Percentiles rank a stretch among this genome's conserved stretches.
These are phyloP conservation scores for Apodospora peruviana DNA, from an alignment of 495 filamentous ascomycete species.

Conservation along the genomic window DNA sequence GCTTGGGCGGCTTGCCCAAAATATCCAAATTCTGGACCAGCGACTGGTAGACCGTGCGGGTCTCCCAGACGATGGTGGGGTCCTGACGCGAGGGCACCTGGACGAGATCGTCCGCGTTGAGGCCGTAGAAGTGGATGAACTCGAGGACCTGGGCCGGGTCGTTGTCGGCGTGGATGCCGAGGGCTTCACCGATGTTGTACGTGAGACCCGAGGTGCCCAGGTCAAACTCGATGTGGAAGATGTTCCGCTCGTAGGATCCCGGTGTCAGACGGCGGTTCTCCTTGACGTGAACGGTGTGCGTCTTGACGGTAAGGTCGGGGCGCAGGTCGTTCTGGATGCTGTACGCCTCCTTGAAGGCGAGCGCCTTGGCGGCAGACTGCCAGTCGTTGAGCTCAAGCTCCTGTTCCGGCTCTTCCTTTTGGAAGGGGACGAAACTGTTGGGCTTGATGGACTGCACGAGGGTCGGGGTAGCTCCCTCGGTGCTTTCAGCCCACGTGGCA, in stretches of 20 bases:
- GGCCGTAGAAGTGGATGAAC: conserved; percentile 85
- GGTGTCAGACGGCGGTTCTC: conserved; percentile 93
- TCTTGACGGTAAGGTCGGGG: conserved; percentile 81
- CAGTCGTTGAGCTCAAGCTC: conserved; percentile 62
- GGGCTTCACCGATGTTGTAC: conserved; percentile 97
- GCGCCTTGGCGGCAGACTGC: conserved; percentile 75
- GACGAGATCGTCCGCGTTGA: conserved; percentile 76
- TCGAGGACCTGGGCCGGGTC: conserved; percentile 68
- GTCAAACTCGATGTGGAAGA: conserved; percentile 99
- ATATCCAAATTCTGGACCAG: conserved; percentile 93
- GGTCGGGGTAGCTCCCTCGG: conserved; percentile 48
- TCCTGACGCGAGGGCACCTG: conserved; percentile 88
- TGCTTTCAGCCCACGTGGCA: conserved; percentile 67
- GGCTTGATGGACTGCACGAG: conserved; percentile 57
- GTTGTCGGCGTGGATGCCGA: conserved; percentile 94
- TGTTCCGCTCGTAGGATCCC: conserved; percentile 87
- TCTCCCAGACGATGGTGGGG: conserved; percentile 66
- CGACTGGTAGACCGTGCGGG: conserved; percentile 88
- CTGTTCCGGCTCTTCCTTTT: conserved; percentile 68
- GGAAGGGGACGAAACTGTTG: conserved; percentile 78
- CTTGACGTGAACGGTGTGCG: conserved; percentile 80
- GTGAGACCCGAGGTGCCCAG: conserved; percentile 82
- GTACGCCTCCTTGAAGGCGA: conserved; percentile 94
- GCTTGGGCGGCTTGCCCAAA: conserved; percentile 92
- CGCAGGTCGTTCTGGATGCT: conserved; percentile 66